Percentiles rank a stretch among this genome's conserved stretches.
phyloP scores from a whole-genome alignment of 768 basidiomycete genomes.

The Cyathus striatus region DNA sequence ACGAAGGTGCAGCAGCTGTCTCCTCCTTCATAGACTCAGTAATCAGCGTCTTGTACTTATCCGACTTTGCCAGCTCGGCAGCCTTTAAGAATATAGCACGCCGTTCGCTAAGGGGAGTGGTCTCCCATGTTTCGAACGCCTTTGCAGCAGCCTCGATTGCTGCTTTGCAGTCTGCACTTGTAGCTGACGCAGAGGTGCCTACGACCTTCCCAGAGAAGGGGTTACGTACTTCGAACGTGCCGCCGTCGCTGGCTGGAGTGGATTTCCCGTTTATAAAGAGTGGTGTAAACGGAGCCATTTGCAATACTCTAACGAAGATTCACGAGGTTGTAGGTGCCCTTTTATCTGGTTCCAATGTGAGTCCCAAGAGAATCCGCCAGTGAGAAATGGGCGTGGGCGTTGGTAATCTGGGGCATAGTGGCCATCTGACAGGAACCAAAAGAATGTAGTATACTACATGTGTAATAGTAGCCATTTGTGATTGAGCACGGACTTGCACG shows the following conservation, averaged over 20 bases:
- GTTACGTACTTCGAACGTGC: slow-evolving; percentile 42
- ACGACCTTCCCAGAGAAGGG: slow-evolving; percentile 36
- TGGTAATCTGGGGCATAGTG: no score
- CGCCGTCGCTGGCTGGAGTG: slow-evolving; percentile 24
- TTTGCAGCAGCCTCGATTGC: slow-evolving; percentile 39
- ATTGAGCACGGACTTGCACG: no score
- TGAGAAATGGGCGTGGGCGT: no score
- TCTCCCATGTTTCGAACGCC: slow-evolving; percentile 47
- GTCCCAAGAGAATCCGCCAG: no score
- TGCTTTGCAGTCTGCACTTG: slow-evolving; percentile 34
- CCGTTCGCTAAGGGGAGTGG: slow-evolving; percentile 23
- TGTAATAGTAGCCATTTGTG: no score
- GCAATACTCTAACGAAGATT: no score
- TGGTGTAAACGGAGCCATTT: slow-evolving; percentile 23
- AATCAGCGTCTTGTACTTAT: slow-evolving; percentile 33
- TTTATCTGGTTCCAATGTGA: no score
- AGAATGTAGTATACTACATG: no score
- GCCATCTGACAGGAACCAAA: no score
- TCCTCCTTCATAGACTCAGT: slow-evolving; percentile 28
- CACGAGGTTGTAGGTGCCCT: no score
- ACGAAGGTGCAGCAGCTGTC: slow-evolving; percentile 25
- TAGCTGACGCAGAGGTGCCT: slow-evolving; percentile 40
- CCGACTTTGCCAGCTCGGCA: slow-evolving; percentile 37
- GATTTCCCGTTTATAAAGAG: slow-evolving; percentile 37
- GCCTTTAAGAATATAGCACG: slow-evolving; percentile 45